Evolutionary conservation across 139 green algal species (phyloP).

Genomic region (Micractinium sp.): DNA sequence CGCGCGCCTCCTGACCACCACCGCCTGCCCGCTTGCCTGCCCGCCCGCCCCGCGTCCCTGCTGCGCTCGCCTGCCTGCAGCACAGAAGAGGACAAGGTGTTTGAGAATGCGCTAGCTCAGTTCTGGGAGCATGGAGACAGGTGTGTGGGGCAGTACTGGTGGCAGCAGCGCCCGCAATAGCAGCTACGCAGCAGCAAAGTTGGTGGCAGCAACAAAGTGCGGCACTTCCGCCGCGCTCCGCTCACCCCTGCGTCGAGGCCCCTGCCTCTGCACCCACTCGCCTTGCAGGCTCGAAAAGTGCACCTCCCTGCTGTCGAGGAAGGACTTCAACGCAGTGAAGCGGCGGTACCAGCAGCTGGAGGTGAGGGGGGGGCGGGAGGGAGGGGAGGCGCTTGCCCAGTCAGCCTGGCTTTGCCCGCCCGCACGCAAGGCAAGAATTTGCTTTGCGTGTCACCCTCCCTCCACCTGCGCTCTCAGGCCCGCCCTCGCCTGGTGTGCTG

Average conservation of each 20-base stretch:
- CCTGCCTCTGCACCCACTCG: neutral
- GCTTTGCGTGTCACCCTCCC: neutral
- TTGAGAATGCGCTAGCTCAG: slow-evolving; percentile 56
- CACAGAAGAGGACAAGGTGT: slow-evolving; percentile 57
- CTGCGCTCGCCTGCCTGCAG: too few species aligned
- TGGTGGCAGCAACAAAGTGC: too few species aligned
- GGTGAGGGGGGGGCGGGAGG: slow-evolving; percentile 17
- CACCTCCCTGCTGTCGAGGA: slow-evolving; percentile 38
- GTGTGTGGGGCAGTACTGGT: neutral
- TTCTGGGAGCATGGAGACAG: slow-evolving; percentile 54
- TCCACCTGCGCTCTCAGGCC: neutral
- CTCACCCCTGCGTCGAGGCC: neutral
- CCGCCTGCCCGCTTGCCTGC: too few species aligned
- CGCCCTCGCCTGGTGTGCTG: too few species aligned
- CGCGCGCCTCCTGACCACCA: too few species aligned
- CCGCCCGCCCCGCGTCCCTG: too few species aligned
- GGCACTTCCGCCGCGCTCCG: neutral
- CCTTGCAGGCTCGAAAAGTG: slow-evolving; percentile 34
- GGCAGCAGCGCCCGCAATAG: neutral
- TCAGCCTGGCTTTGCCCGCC: neutral
- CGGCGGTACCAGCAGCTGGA: slow-evolving; percentile 53
- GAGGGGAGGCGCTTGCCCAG: neutral
- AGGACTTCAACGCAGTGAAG: slow-evolving; percentile 46
- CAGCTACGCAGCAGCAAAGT: neutral
- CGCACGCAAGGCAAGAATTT: neutral